phyloP scores from a whole-genome alignment of 495 filamentous ascomycete genomes.

The Xylaria acuta region DNA sequence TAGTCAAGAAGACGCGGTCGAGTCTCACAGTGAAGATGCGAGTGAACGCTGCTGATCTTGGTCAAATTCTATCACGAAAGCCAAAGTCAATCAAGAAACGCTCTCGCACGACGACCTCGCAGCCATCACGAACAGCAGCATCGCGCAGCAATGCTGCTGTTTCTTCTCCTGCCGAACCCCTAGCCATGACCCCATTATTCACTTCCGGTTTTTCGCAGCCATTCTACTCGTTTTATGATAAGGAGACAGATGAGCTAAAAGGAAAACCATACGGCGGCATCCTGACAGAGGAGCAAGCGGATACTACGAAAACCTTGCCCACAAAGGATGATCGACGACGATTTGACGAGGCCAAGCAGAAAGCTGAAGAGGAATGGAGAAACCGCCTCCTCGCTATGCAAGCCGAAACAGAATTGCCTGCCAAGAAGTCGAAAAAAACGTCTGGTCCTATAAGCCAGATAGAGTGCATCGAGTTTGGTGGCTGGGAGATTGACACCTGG shows the following conservation, averaged over 20 bases:
- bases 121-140: slow-evolving; percentile 19
- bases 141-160: slow-evolving; percentile 34
- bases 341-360: slow-evolving; percentile 86
- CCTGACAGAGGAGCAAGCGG: slow-evolving; percentile 83
- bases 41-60: slow-evolving; percentile 63
- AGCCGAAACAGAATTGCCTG: slow-evolving; percentile 49
- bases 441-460: slow-evolving; percentile 92
- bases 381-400: slow-evolving; percentile 55
- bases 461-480: slow-evolving; percentile 97
- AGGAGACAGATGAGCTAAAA: slow-evolving; percentile 85
- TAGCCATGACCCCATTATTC: slow-evolving; percentile 57
- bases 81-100: slow-evolving; percentile 58
- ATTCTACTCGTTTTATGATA: slow-evolving; percentile 85
- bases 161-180: slow-evolving; percentile 42
- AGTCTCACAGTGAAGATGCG: slow-evolving; percentile 57
- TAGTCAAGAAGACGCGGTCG: slow-evolving; percentile 48
- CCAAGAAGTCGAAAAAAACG: slow-evolving; percentile 66
- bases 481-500: slow-evolving; percentile 98
- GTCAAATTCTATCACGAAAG: slow-evolving; percentile 60
- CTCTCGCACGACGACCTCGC: slow-evolving; percentile 20
- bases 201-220: slow-evolving; percentile 64
- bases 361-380: slow-evolving; percentile 92
- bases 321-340: slow-evolving; percentile 75
- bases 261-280: slow-evolving; percentile 97
- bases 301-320: slow-evolving; percentile 87